Conservation (phyloP, 1,284 basidiomycete species). For the Cryptococcus neoformans region DNA sequence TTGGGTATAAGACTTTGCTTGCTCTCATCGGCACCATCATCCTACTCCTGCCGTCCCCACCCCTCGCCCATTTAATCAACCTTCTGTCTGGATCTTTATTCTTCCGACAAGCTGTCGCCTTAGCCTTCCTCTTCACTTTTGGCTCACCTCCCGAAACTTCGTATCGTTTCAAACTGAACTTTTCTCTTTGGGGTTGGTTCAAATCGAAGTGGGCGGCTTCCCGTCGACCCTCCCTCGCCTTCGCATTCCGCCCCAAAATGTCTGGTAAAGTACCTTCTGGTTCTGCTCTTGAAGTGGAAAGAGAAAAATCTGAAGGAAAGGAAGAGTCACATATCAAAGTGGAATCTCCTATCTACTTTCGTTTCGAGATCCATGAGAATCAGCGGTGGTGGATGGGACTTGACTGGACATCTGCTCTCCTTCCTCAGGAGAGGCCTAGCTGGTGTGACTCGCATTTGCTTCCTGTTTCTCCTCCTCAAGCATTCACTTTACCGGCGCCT, state of each 20-base stretch:
- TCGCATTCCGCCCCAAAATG: constrained; percentile 29
- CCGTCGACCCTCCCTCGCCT: constrained; percentile 38
- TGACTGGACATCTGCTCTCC: constrained; percentile 87
- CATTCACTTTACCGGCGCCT: constrained; percentile 45
- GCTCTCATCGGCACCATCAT: constrained; percentile 41
- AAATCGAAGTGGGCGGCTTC: constrained; percentile 45
- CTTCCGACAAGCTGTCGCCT: constrained; percentile 32
- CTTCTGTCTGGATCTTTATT: constrained; percentile 40
- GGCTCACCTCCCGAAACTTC: constrained; percentile 41
- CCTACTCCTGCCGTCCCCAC: constrained; percentile 45
- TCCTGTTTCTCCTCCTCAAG: constrained; percentile 54
- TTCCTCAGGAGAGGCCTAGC: constrained; percentile 84
- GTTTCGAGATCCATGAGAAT: constrained; percentile 87
- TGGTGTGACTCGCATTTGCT: constrained; percentile 61
- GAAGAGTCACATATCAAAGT: constrained; percentile 17
- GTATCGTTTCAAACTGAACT: constrained; percentile 23
- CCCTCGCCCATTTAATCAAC: constrained; percentile 33
- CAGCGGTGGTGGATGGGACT: constrained; percentile 76
- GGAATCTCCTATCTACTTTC: constrained; percentile 60
- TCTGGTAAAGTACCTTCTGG: constrained; percentile 1
- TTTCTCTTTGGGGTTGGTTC: constrained; percentile 39
- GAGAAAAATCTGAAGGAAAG: constrained; percentile 15
- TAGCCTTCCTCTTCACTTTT: constrained; percentile 43
- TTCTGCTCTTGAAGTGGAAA: constrained; percentile 24
- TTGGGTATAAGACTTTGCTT: constrained; percentile 34